Percentiles rank a stretch among this genome's conserved stretches.
phyloP scores from a whole-genome alignment of 1,284 basidiomycete genomes.

The Ceratobasidium sp. region DNA sequence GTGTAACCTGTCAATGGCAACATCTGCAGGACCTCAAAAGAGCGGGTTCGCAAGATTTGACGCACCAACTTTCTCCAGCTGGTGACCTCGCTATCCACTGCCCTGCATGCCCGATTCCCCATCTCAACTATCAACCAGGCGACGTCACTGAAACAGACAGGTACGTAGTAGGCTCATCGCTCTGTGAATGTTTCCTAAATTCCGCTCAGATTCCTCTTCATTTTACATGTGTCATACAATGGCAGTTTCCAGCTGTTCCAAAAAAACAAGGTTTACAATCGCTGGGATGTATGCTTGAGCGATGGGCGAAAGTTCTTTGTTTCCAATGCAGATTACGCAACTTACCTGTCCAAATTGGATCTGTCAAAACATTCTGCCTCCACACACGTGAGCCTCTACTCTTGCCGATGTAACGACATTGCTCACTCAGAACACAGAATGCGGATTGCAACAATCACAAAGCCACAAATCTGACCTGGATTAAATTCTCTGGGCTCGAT shows the following conservation, averaged over 20 bases:
- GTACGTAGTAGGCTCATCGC: no score
- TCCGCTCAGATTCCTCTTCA: no score
- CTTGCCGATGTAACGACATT: no score
- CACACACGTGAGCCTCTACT: neutral
- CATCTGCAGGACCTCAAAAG: neutral
- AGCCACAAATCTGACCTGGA: neutral
- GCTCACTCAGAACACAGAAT: no score
- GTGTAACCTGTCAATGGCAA: neutral
- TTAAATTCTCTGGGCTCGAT: neutral
- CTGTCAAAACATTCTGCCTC: neutral
- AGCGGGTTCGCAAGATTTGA: no score
- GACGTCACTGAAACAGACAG: neutral
- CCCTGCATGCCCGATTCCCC: neutral
- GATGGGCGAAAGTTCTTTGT: neutral
- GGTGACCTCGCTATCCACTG: no score
- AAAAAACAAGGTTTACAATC: conserved; percentile 4
- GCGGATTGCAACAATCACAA: conserved; percentile 15
- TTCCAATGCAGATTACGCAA: neutral
- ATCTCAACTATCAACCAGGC: neutral
- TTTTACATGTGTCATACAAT: neutral
- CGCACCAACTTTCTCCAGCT: no score
- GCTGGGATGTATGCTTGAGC: neutral
- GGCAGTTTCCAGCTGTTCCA: conserved; percentile 3
- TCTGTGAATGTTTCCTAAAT: no score
- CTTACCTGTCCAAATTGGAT: no score